These are phyloP conservation scores for Citrus australasica DNA, from an alignment of 345 rosid species.

Conservation along the genomic window DNA sequence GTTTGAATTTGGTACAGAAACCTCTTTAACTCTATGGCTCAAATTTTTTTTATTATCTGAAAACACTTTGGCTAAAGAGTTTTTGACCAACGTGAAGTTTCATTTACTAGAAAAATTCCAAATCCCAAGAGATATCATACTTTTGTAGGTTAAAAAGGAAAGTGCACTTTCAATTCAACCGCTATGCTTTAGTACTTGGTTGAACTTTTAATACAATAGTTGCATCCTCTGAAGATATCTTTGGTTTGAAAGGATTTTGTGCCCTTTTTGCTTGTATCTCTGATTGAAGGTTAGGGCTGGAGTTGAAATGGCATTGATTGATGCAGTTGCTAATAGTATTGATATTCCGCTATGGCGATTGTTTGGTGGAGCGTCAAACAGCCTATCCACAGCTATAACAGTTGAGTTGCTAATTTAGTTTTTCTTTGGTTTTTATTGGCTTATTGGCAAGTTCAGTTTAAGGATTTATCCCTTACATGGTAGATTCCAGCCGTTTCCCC, in stretches of 20 bases:
- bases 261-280: constrained; percentile 13
- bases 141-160: not conserved
- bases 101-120: not conserved
- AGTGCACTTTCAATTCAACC: not conserved
- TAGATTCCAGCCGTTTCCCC: constrained; percentile 87
- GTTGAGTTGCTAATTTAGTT: constrained; percentile 42
- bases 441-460: not conserved
- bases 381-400: constrained; percentile 73
- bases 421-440: not conserved
- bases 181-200: not conserved
- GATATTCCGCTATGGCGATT: constrained; percentile 70
- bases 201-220: too few species aligned
- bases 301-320: constrained; percentile 88
- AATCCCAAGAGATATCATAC: not conserved
- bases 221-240: not conserved
- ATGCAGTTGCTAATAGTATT: constrained; percentile 74
- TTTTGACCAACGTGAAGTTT: not conserved
- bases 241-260: not conserved
- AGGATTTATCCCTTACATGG: not conserved
- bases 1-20: not conserved
- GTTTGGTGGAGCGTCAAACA: constrained; percentile 72
- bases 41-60: too few species aligned
- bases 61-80: not conserved
- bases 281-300: constrained; percentile 75
- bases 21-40: not conserved